These are phyloP conservation scores for Collybiopsis confluens DNA, from an alignment of 768 basidiomycete genomes.

Conservation along the genomic window DNA sequence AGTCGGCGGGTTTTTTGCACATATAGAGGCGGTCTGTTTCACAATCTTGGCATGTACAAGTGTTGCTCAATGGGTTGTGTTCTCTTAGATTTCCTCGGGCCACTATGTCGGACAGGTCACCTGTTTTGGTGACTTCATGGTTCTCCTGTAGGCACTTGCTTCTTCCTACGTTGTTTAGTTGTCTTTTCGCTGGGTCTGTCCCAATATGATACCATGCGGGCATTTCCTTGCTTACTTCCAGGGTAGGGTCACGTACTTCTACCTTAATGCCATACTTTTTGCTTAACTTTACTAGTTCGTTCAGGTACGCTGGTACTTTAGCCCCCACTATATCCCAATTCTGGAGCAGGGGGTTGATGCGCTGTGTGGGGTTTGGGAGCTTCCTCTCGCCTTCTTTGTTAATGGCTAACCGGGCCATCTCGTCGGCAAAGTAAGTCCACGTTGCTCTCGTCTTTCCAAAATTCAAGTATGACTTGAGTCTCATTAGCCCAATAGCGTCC, in stretches of 20 bases:
- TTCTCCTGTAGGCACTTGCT: conserved; percentile 9
- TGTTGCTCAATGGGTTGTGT: not conserved
- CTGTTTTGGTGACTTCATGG: conserved; percentile 8
- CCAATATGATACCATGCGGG: conserved; percentile 29
- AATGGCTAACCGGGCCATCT: no score
- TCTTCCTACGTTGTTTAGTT: not conserved
- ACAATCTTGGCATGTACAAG: not conserved
- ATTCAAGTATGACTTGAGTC: conserved; percentile 12
- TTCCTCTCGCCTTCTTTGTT: no score
- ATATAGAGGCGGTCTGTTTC: not conserved
- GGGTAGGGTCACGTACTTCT: conserved; percentile 10
- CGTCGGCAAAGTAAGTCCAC: conserved; percentile 7
- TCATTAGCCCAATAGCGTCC: conserved; percentile 9
- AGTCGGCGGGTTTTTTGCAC: not conserved
- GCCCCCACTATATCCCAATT: conserved; percentile 16
- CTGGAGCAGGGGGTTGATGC: conserved; percentile 22
- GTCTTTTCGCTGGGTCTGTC: not conserved
- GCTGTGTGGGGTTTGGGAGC: not conserved
- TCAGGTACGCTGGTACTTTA: conserved; percentile 12
- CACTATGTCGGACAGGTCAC: conserved; percentile 1
- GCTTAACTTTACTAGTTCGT: conserved; percentile 16
- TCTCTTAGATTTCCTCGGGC: conserved; percentile 5
- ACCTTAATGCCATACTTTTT: conserved; percentile 15
- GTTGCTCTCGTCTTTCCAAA: not conserved
- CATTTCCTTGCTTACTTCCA: conserved; percentile 10